Evolutionary conservation across 2,329 filamentous ascomycete genomes (phyloP).

Genomic region (Trichothecium roseum): DNA sequence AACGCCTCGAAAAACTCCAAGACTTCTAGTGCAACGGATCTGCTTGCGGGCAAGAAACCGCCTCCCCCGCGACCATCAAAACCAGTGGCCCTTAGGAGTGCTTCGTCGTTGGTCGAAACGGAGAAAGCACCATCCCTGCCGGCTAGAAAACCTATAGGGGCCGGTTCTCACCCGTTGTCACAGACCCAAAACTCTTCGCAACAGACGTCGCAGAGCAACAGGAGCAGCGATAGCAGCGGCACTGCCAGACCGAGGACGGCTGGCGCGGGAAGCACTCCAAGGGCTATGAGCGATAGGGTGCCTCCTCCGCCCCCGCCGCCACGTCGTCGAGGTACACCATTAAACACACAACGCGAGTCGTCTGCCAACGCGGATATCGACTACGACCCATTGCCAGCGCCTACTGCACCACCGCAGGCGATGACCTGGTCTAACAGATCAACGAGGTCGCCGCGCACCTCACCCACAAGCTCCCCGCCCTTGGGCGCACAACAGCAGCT

Average conservation of each 20-base stretch:
- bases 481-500: conserved; percentile 17
- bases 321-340: conserved; percentile 31
- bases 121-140: conserved; percentile 22
- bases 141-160: conserved; percentile 19
- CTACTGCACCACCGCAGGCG: conserved; percentile 8
- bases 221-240: conserved; percentile 2
- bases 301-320: conserved; percentile 36
- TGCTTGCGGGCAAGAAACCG: conserved; percentile 19
- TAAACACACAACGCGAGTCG: conserved; percentile 12
- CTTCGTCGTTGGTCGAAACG: conserved; percentile 19
- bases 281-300: no score
- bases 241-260: background rate
- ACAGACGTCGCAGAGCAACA: conserved; percentile 14
- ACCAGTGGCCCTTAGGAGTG: conserved; percentile 41
- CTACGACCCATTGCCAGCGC: conserved; percentile 27
- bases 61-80: conserved; percentile 49
- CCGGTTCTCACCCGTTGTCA: conserved; percentile 25
- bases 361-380: conserved; percentile 24
- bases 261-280: background rate
- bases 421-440: conserved; percentile 10
- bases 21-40: conserved; percentile 18
- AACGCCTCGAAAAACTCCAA: conserved; percentile 8
- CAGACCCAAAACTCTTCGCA: conserved; percentile 30
- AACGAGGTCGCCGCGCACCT: conserved; percentile 18
- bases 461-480: conserved; percentile 23